Conservation (phyloP, 768 basidiomycete genomes). For the Termitomyces sp. region DNA sequence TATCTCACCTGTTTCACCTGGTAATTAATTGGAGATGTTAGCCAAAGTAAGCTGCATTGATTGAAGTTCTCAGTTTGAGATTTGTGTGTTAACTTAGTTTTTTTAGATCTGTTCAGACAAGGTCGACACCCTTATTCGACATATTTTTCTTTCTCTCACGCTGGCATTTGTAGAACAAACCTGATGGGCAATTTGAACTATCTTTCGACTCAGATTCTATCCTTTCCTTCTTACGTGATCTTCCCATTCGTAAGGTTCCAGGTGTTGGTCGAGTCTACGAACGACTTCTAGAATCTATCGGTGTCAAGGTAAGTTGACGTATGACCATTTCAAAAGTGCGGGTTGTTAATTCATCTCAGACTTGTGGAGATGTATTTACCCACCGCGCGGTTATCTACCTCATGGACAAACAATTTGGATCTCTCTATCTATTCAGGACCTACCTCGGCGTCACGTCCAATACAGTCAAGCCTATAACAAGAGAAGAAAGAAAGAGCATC, state of each 20-base stretch:
- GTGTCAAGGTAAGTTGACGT: conserved; percentile 58
- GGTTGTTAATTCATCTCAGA: conserved; percentile 34
- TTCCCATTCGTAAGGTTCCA: conserved; percentile 83
- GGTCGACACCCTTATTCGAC: conserved; percentile 26
- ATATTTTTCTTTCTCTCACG: neutral
- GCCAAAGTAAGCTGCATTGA: conserved; percentile 60
- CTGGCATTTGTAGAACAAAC: conserved; percentile 65
- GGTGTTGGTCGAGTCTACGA: conserved; percentile 92
- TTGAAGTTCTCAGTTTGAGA: neutral
- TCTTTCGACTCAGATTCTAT: conserved; percentile 60
- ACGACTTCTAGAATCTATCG: conserved; percentile 78
- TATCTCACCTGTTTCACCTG: neutral
- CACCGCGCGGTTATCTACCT: conserved; percentile 69
- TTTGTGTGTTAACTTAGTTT: neutral
- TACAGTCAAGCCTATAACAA: conserved; percentile 61
- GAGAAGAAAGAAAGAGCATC: conserved; percentile 88
- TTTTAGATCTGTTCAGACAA: conserved; percentile 88
- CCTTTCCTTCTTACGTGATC: conserved; percentile 68
- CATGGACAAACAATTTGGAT: conserved; percentile 86
- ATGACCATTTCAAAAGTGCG: neutral
- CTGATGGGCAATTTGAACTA: conserved; percentile 85
- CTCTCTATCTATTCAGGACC: conserved; percentile 67
- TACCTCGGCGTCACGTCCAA: conserved; percentile 88
- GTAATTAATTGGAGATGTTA: conserved; percentile 56
- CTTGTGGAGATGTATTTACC: conserved; percentile 83